Conservation (phyloP, 2,329 filamentous ascomycete species). For the Talaromyces sp. region DNA sequence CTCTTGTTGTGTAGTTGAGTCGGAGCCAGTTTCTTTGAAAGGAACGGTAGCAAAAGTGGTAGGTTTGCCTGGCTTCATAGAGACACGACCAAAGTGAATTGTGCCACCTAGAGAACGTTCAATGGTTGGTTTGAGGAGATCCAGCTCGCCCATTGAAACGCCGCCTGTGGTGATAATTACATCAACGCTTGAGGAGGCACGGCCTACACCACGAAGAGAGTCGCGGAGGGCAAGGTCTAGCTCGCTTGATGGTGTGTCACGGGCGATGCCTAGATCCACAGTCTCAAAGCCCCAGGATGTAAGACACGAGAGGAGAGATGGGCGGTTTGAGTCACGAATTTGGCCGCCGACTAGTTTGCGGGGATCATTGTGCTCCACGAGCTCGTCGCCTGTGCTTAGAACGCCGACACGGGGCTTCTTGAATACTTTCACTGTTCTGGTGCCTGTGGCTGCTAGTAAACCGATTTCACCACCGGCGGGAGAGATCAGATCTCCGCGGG, state of each 20-base stretch:
- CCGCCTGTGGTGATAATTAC: slow-evolving; percentile 90
- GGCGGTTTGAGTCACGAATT: slow-evolving; percentile 90
- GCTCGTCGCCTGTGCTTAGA: slow-evolving; percentile 92
- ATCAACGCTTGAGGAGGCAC: slow-evolving; percentile 60
- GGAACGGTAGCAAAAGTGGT: slow-evolving; percentile 94
- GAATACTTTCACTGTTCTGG: slow-evolving; percentile 70
- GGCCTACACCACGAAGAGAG: slow-evolving; percentile 61
- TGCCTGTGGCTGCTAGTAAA: slow-evolving; percentile 81
- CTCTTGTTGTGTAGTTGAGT: slow-evolving; percentile 49
- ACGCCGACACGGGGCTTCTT: slow-evolving; percentile 79
- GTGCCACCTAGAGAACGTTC: slow-evolving; percentile 86
- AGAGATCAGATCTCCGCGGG: slow-evolving; percentile 79
- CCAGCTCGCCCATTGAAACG: slow-evolving; percentile 96
- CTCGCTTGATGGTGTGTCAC: slow-evolving; percentile 59
- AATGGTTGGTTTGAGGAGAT: slow-evolving; percentile 94
- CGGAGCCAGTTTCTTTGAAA: slow-evolving; percentile 48
- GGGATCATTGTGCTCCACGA: slow-evolving; percentile 70
- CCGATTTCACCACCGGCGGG: slow-evolving; percentile 89
- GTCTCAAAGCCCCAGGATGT: slow-evolving; percentile 74
- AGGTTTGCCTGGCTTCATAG: slow-evolving; percentile 98
- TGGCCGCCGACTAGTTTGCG: slow-evolving; percentile 72
- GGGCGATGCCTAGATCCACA: slow-evolving; percentile 81
- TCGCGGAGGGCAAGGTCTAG: slow-evolving; percentile 77
- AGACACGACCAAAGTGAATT: slow-evolving; percentile 93
- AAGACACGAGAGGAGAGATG: slow-evolving; percentile 79